Conservation (phyloP, 1,284 basidiomycete species). For the Apiotrichum siamense region DNA sequence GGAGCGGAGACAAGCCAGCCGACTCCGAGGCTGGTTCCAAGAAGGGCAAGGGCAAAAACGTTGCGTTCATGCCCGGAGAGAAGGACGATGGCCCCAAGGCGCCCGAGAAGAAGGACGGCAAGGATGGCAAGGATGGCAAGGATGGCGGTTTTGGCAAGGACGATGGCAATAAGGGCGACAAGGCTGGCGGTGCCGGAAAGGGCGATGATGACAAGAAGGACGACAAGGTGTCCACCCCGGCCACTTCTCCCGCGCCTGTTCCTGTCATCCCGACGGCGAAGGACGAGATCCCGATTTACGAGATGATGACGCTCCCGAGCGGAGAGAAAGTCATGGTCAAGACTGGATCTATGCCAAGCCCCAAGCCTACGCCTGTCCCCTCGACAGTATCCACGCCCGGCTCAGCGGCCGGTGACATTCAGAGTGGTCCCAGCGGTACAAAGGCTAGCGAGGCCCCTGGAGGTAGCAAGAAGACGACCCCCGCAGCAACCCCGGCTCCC, state of each 20-base stretch:
- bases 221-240: background rate
- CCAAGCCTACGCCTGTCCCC: constrained; percentile 28
- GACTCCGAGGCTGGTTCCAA: background rate
- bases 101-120: background rate
- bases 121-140: background rate
- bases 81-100: background rate
- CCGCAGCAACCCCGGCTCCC: constrained; percentile 3
- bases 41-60: background rate
- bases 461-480: too few species aligned
- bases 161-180: background rate
- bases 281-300: constrained; percentile 17
- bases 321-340: constrained; percentile 26
- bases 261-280: background rate
- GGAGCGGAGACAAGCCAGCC: too few species aligned
- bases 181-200: background rate
- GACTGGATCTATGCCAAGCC: background rate
- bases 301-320: constrained; percentile 30
- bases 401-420: too few species aligned
- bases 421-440: too few species aligned
- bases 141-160: background rate
- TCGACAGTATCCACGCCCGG: too few species aligned
- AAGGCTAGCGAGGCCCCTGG: too few species aligned
- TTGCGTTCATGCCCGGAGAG: background rate
- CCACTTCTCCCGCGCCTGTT: background rate
- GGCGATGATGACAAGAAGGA: background rate